Evolutionary conservation across 2,329 filamentous ascomycete species (phyloP).

Genomic region (Chrysoporthe puriensis): DNA sequence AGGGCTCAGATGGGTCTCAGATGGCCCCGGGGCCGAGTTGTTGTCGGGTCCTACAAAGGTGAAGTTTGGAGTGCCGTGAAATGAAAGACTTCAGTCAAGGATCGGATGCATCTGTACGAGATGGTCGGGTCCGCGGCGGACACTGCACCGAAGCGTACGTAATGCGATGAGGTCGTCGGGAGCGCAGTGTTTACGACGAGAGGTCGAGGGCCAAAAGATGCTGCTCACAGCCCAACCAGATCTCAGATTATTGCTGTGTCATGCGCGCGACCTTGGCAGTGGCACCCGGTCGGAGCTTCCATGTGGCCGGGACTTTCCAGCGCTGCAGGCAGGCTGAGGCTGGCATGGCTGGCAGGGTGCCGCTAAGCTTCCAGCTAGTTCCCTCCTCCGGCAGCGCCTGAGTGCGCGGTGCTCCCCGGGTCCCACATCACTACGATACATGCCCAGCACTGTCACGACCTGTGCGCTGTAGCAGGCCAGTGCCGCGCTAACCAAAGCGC

Average conservation of each 20-base stretch:
- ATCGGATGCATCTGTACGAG: slow-evolving; percentile 24
- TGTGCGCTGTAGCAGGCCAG: not conserved
- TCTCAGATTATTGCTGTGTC: slow-evolving; percentile 13
- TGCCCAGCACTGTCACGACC: too few species aligned
- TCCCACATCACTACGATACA: not conserved
- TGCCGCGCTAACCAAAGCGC: not conserved
- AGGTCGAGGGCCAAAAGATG: slow-evolving; percentile 4
- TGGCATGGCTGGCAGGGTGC: not conserved
- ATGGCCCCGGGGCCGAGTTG: slow-evolving; percentile 8
- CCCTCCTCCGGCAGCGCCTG: not conserved
- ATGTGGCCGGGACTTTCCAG: slow-evolving; percentile 5
- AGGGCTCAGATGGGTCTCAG: slow-evolving; percentile 20
- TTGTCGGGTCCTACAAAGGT: not conserved
- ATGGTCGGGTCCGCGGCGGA: slow-evolving; percentile 19
- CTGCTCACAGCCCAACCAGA: slow-evolving; percentile 3
- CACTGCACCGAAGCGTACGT: slow-evolving; percentile 25
- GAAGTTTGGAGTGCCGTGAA: slow-evolving; percentile 6
- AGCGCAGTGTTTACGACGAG: slow-evolving; percentile 16
- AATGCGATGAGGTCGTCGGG: slow-evolving; percentile 23
- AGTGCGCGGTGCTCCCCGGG: not conserved
- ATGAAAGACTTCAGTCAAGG: slow-evolving; percentile 14
- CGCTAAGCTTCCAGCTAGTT: slow-evolving; percentile 8
- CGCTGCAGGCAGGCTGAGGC: not conserved
- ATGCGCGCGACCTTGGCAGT: slow-evolving; percentile 12
- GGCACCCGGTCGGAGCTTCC: slow-evolving; percentile 9